These are phyloP conservation scores for Lepidium aucheri DNA, from an alignment of 345 rosid genomes.

Conservation along the genomic window DNA sequence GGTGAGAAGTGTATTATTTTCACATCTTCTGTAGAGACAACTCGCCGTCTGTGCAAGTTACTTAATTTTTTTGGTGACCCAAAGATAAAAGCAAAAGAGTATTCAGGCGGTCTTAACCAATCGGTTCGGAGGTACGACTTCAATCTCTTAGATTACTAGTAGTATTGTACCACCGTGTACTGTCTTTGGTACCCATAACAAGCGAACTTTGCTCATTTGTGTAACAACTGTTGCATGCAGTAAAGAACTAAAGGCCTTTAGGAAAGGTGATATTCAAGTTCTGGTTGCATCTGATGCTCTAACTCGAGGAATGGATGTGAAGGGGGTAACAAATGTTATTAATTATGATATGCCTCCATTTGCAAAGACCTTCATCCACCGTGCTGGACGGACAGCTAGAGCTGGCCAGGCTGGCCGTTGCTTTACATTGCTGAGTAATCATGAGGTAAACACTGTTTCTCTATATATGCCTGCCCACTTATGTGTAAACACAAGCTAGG, in stretches of 20 bases:
- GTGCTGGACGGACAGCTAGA: slow-evolving; percentile 97
- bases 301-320: slow-evolving; percentile 97
- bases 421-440: slow-evolving; percentile 65
- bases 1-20: slow-evolving; percentile 79
- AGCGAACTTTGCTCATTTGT: neutral
- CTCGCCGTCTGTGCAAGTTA: slow-evolving; percentile 73
- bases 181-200: neutral
- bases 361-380: slow-evolving; percentile 81
- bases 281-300: slow-evolving; percentile 93
- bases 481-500: neutral
- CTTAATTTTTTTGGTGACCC: slow-evolving; percentile 69
- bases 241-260: slow-evolving; percentile 73
- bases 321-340: slow-evolving; percentile 78
- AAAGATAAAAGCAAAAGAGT: slow-evolving; percentile 70
- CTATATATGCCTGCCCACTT: neutral
- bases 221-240: slow-evolving; percentile 34
- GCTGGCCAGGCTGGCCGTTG: slow-evolving; percentile 84
- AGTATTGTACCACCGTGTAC: neutral
- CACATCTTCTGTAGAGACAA: slow-evolving; percentile 80
- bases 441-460: slow-evolving; percentile 40
- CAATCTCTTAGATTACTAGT: neutral
- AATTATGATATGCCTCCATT: slow-evolving; percentile 82
- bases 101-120: slow-evolving; percentile 79
- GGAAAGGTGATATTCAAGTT: slow-evolving; percentile 74
- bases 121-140: slow-evolving; percentile 61